Percentiles rank a stretch among this genome's conserved stretches.
These are phyloP conservation scores for Xylariaceae sp. DNA, from an alignment of 2,329 filamentous ascomycete species.

Conservation along the genomic window DNA sequence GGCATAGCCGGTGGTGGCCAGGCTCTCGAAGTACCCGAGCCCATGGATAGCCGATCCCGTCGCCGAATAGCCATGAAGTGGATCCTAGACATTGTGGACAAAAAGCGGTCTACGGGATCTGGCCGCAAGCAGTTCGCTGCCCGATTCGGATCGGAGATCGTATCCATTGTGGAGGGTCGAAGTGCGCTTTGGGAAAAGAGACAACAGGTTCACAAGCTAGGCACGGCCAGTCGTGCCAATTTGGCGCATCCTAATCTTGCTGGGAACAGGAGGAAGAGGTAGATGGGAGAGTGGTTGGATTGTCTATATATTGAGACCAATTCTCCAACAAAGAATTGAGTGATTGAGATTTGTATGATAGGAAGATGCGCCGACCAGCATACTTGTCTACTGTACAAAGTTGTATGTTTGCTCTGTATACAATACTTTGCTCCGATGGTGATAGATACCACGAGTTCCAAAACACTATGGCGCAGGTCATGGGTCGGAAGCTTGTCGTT, in stretches of 20 bases:
- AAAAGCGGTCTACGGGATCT: constrained; percentile 70
- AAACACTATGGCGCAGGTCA: no score
- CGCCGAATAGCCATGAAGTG: constrained; percentile 78
- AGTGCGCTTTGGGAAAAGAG: constrained; percentile 84
- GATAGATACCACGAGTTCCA: no score
- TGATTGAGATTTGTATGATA: constrained; percentile 4
- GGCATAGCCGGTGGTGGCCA: constrained; percentile 84
- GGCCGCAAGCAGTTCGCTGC: constrained; percentile 71
- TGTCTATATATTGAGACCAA: neutral
- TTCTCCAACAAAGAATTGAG: neutral
- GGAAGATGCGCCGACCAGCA: neutral
- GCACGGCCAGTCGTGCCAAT: constrained; percentile 76
- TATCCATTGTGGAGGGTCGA: constrained; percentile 82
- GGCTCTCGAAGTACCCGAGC: constrained; percentile 77
- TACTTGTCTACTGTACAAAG: constrained; percentile 14
- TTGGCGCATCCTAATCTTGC: constrained; percentile 38
- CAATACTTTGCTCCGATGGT: neutral
- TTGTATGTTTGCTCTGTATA: constrained; percentile 8
- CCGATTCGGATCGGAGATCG: constrained; percentile 79
- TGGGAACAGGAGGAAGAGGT: constrained; percentile 32
- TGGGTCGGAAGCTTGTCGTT: no score
- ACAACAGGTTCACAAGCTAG: constrained; percentile 73
- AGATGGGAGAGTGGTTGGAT: neutral
- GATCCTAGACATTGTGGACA: constrained; percentile 83
- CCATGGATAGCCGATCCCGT: constrained; percentile 71